Base-by-base conservation (phyloP, 1,284 basidiomycete species). In the Uromyces viciae-fabae region DNA sequence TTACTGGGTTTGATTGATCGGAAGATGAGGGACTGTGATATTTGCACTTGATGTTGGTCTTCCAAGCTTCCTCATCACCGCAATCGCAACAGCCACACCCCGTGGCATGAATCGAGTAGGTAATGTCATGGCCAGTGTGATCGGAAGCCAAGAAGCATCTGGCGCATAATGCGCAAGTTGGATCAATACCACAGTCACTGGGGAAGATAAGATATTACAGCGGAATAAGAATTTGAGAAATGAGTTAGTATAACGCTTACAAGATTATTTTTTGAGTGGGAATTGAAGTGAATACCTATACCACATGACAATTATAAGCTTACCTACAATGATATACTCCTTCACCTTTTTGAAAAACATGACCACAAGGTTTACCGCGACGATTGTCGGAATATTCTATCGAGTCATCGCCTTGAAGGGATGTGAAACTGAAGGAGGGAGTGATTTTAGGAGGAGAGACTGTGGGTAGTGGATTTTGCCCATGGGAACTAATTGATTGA, bases 51-150 rank as follows among this genome's bases (percentile, higher is more conserved):
- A 93, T 89, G 40, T 89, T 87, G 5, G 84, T 84, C 40, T 90
- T 88, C 94, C 94, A 97, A 1, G 93, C 93, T 84, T 95, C 92
- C 36, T 89, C 88, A 84, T 96, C 94, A 28, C 94, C 94, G 84
- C 95, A 97, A 86, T 96, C 94, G 85, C 95, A 97, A 83, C 93
- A 94, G 15, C 84, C 83, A 36, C 84, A 82, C 2, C 94, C 92
- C 11, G 93, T 93, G 0, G 93, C 92, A 84, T 95, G 92, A 82
- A 94, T 93, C 85, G 93, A 94, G 87, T 95, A 95, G 82, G 92
- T 92, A 83, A 96, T 91, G 83, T 94, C 95, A 87, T 97, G 95
- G 49, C 91, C 91, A 52, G 88, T 87, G 85, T 97, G 95, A 82
- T 92, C 89, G 25, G 92, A 92, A 0, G 92, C 90, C 82, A 93